Evolutionary conservation across 176 grass and related monocot genomes (phyloP).

Genomic region (Raddia distichophylla): DNA sequence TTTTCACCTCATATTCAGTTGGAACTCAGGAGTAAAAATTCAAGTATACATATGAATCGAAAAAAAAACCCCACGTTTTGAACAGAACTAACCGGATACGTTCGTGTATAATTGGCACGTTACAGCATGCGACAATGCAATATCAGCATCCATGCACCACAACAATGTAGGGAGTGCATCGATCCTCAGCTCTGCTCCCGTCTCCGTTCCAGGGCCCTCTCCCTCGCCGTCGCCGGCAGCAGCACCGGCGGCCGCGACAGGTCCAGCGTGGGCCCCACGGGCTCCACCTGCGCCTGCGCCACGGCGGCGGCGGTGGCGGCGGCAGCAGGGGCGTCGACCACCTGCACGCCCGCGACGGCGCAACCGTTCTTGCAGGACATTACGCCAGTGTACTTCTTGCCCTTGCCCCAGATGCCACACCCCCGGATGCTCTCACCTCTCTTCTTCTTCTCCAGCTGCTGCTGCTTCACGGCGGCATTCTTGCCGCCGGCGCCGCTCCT

Average conservation of each 20-base stretch:
- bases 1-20: too few species aligned
- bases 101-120: not conserved
- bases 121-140: too few species aligned
- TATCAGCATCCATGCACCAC: not conserved
- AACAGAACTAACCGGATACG: not conserved
- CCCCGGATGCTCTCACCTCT: not conserved
- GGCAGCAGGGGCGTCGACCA: not conserved
- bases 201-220: conserved; percentile 21
- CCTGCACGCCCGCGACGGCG: not conserved
- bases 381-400: conserved; percentile 27
- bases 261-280: conserved; percentile 20
- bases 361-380: conserved; percentile 45
- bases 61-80: not conserved
- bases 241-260: conserved; percentile 42
- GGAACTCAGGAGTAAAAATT: too few species aligned
- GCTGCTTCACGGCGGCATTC: not conserved
- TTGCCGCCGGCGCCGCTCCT: not conserved
- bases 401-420: conserved; percentile 33
- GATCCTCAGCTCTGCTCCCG: not conserved
- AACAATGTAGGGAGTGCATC: not conserved
- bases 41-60: too few species aligned
- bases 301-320: not conserved
- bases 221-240: conserved; percentile 42
- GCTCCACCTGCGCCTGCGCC: not conserved
- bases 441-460: not conserved